A percentile compares a stretch with the other conserved stretches of the same genome.
These are phyloP conservation scores for Cordyceps pruinosa DNA, from an alignment of 2,329 filamentous ascomycete genomes.

Conservation along the genomic window DNA sequence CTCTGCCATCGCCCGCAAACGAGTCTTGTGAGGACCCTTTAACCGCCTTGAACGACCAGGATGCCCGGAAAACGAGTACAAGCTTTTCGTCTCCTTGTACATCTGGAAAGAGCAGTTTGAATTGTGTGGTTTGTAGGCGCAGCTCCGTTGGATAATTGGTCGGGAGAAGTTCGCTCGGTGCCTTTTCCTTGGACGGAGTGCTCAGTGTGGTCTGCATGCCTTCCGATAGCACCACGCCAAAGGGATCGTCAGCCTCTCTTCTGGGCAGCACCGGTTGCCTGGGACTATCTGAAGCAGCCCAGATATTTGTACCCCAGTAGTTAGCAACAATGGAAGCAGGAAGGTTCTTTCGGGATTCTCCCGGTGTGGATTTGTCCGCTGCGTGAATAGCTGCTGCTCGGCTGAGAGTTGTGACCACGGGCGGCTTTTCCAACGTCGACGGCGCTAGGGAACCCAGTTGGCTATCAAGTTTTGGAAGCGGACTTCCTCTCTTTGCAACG, in stretches of 20 bases:
- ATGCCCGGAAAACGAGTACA: slow-evolving; percentile 85
- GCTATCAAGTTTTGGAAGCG: slow-evolving; percentile 36
- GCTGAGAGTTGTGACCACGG: slow-evolving; percentile 77
- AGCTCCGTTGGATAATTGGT: slow-evolving; percentile 74
- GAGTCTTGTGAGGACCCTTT: slow-evolving; percentile 34
- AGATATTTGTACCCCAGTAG: slow-evolving; percentile 84
- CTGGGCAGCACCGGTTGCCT: slow-evolving; percentile 26
- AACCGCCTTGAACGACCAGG: slow-evolving; percentile 58
- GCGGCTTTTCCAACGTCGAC: slow-evolving; percentile 73
- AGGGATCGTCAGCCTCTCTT: slow-evolving; percentile 32
- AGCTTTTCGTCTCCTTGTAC: slow-evolving; percentile 72
- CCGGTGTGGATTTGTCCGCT: slow-evolving; percentile 63
- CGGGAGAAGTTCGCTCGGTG: slow-evolving; percentile 53
- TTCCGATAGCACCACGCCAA: slow-evolving; percentile 33
- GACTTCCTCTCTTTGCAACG: slow-evolving; percentile 22
- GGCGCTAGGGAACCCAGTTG: slow-evolving; percentile 66
- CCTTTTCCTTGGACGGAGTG: slow-evolving; percentile 24
- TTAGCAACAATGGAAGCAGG: slow-evolving; percentile 87
- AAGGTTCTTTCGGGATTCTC: slow-evolving; percentile 62
- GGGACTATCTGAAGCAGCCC: slow-evolving; percentile 38
- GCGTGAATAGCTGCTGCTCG: slow-evolving; percentile 76
- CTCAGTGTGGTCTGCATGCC: slow-evolving; percentile 24
- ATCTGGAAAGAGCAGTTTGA: slow-evolving; percentile 81
- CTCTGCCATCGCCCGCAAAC: slow-evolving; percentile 60
- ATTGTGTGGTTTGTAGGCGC: slow-evolving; percentile 84